Conservation (phyloP, 768 basidiomycete genomes). For the Gymnopilus junonius region DNA sequence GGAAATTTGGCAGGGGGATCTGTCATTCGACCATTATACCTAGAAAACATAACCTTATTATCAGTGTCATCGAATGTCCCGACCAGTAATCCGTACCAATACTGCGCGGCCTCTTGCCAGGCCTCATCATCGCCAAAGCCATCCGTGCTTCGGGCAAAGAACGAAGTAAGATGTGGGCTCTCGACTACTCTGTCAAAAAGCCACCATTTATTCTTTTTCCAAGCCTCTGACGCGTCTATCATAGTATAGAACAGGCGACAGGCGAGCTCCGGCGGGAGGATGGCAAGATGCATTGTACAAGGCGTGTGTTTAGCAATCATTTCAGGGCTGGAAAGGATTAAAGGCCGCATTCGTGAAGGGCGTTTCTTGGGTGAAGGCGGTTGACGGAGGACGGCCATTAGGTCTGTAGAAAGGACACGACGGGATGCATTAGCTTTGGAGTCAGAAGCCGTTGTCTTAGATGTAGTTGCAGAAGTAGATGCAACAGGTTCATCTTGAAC, state of each 20-base stretch:
- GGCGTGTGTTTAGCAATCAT: slow-evolving; percentile 74
- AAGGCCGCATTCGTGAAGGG: slow-evolving; percentile 53
- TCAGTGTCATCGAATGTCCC: not conserved
- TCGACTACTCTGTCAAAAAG: slow-evolving; percentile 81
- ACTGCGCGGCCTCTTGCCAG: slow-evolving; percentile 77
- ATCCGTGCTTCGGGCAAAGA: slow-evolving; percentile 63
- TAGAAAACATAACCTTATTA: slow-evolving; percentile 27
- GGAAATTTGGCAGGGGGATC: slow-evolving; percentile 63
- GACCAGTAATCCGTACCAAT: slow-evolving; percentile 52
- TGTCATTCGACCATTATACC: slow-evolving; percentile 80
- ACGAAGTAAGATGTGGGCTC: slow-evolving; percentile 83
- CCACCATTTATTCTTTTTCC: slow-evolving; percentile 85
- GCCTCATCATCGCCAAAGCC: slow-evolving; percentile 47
- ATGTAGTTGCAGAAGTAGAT: not conserved
- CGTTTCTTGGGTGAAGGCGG: slow-evolving; percentile 43
- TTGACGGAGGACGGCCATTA: slow-evolving; percentile 62
- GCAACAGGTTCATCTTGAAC: not conserved
- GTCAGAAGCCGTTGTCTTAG: slow-evolving; percentile 20
- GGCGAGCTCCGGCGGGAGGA: slow-evolving; percentile 77
- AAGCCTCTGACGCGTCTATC: slow-evolving; percentile 60
- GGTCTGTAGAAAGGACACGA: slow-evolving; percentile 42
- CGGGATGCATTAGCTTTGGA: slow-evolving; percentile 14
- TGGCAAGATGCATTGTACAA: slow-evolving; percentile 71
- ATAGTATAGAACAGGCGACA: slow-evolving; percentile 76
- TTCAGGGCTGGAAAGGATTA: slow-evolving; percentile 63